phyloP scores from a whole-genome alignment of 441 rosid species.

The Mallotus japonicus region DNA sequence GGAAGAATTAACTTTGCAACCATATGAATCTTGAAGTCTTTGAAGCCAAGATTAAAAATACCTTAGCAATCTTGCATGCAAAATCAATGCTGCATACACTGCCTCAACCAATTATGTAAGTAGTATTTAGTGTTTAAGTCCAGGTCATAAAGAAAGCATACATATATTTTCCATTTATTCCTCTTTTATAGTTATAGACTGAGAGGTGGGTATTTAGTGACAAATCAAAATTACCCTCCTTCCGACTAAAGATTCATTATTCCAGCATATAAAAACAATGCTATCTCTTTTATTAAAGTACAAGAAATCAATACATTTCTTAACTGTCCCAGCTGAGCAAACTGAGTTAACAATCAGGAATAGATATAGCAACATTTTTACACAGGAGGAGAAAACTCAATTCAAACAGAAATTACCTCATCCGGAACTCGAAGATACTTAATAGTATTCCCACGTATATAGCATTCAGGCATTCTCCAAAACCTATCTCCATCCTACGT shows the following conservation, averaged over 20 bases:
- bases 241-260: too few relatives aligned
- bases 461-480: conserved; percentile 99
- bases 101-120: not conserved
- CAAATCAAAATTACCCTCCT: too few relatives aligned
- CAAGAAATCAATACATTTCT: too few relatives aligned
- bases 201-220: not conserved
- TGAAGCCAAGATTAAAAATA: not conserved
- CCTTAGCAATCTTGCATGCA: not conserved
- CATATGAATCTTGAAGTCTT: not conserved
- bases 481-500: conserved; percentile 91
- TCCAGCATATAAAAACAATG: too few relatives aligned
- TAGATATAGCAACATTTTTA: not conserved
- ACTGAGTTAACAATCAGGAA: not conserved
- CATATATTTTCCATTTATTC: not conserved
- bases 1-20: not conserved
- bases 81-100: not conserved
- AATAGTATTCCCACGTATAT: conserved; percentile 93
- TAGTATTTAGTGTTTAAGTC: not conserved
- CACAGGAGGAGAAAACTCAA: not conserved
- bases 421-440: conserved; percentile 95
- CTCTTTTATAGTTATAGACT: not conserved
- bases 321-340: not conserved
- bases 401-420: conserved; percentile 49
- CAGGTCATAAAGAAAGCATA: not conserved
- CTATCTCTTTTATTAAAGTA: too few relatives aligned